These are phyloP conservation scores for Coniochaeta prunicola DNA, from an alignment of 2,329 filamentous ascomycete genomes.

Conservation along the genomic window DNA sequence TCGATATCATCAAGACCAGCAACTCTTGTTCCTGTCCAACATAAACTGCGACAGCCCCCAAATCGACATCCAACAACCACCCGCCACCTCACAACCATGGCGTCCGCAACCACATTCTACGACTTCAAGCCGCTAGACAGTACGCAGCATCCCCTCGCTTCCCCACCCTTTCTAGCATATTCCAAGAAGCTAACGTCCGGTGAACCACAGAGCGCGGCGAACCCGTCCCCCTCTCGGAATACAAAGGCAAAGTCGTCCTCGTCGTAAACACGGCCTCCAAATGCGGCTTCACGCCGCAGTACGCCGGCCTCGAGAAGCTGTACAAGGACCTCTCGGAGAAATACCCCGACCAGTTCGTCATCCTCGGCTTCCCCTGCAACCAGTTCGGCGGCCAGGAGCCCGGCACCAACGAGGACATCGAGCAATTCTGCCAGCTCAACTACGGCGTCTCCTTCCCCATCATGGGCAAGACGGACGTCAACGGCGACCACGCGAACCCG, in stretches of 20 bases:
- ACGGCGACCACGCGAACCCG: conserved; percentile 73
- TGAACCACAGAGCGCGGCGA: conserved; percentile 58
- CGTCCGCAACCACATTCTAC: conserved; percentile 67
- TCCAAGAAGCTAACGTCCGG: not conserved
- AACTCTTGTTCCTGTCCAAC: not conserved
- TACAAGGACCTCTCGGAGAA: conserved; percentile 69
- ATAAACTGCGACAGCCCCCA: not conserved
- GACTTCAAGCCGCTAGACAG: conserved; percentile 80
- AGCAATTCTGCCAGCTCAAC: conserved; percentile 83
- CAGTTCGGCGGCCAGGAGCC: conserved; percentile 93
- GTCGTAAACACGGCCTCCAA: conserved; percentile 98
- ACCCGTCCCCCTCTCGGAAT: conserved; percentile 60
- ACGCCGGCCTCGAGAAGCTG: conserved; percentile 80
- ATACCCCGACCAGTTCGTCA: conserved; percentile 69
- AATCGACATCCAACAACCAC: not conserved
- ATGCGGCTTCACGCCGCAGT: conserved; percentile 98
- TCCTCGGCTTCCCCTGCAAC: conserved; percentile 98
- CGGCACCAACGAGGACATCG: conserved; percentile 72
- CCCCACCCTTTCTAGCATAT: conserved; percentile 1
- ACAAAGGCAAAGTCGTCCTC: conserved; percentile 88
- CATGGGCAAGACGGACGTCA: conserved; percentile 88
- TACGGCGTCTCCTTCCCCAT: conserved; percentile 92
- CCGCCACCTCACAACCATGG: conserved; percentile 39
- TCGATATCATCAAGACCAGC: not conserved
- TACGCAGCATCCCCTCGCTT: conserved; percentile 34